A percentile compares a stretch with the other conserved stretches of the same genome.
phyloP scores from a whole-genome alignment of 139 green algal genomes.

The Ulvella scutata region DNA sequence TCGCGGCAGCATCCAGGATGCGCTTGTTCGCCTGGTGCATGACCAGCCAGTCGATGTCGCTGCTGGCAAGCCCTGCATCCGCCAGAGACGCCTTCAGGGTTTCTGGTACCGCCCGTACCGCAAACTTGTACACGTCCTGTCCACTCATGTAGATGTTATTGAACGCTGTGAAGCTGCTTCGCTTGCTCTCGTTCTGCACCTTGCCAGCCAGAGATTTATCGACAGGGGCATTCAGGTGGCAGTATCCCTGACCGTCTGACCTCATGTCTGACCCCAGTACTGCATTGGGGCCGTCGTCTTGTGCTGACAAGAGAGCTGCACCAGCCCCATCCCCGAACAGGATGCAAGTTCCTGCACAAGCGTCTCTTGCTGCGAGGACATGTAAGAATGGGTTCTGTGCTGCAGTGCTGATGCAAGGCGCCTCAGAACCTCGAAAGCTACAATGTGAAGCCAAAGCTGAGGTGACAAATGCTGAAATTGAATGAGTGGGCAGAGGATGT shows the following conservation, averaged over 20 bases:
- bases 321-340: constrained; percentile 93
- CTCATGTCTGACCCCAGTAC: constrained; percentile 74
- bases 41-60: constrained; percentile 79
- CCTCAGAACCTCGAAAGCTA: neutral
- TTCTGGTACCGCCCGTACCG: constrained; percentile 78
- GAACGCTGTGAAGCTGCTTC: constrained; percentile 25
- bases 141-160: constrained; percentile 86
- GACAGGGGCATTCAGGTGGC: constrained; percentile 51
- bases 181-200: constrained; percentile 5
- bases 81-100: constrained; percentile 61
- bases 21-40: constrained; percentile 90
- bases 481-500: too few species aligned
- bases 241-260: constrained; percentile 67
- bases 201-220: constrained; percentile 5
- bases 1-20: constrained; percentile 80
- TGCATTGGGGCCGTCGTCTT: constrained; percentile 8
- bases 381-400: neutral
- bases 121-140: constrained; percentile 97
- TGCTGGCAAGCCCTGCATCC: constrained; percentile 42
- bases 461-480: too few species aligned
- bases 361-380: too few species aligned
- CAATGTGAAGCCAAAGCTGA: too few species aligned
- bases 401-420: neutral
- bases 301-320: constrained; percentile 60
- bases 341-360: constrained; percentile 78